Conservation (phyloP, 495 filamentous ascomycete genomes). For the Penicillium turbatum region DNA sequence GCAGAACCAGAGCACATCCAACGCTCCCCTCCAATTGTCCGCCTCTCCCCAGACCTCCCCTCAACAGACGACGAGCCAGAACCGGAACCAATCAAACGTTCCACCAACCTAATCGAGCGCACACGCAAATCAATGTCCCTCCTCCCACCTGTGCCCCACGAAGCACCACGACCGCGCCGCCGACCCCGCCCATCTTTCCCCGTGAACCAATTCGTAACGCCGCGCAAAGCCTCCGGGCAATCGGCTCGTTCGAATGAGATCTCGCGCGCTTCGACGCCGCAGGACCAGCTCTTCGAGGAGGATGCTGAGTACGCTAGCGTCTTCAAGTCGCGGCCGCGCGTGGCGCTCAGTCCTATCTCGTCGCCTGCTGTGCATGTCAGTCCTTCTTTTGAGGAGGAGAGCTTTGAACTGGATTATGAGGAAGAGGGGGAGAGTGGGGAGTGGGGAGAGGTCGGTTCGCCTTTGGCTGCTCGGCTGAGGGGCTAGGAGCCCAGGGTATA, state of each 20-base stretch:
- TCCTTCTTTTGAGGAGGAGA: conserved; percentile 22
- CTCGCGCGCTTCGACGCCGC: conserved; percentile 47
- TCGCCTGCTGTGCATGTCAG: conserved; percentile 51
- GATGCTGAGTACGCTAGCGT: conserved; percentile 77
- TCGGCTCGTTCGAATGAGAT: conserved; percentile 5
- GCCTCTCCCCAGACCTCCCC: conserved; percentile 15
- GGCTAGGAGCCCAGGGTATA: neutral
- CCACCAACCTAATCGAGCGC: conserved; percentile 57
- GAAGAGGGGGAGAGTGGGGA: conserved; percentile 12
- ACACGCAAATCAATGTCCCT: conserved; percentile 79
- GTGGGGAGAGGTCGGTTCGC: conserved; percentile 21
- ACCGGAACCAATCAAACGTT: conserved; percentile 26
- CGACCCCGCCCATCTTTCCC: conserved; percentile 52
- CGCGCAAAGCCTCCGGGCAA: conserved; percentile 32
- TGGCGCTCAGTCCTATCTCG: conserved; percentile 68
- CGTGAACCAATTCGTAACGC: conserved; percentile 59
- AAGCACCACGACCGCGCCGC: conserved; percentile 26
- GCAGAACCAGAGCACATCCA: conserved; percentile 3
- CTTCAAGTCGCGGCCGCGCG: conserved; percentile 77
- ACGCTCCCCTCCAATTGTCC: conserved; percentile 15
- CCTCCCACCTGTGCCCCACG: conserved; percentile 34
- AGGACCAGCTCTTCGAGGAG: conserved; percentile 58
- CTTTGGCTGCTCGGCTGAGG: conserved; percentile 13
- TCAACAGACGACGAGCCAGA: conserved; percentile 12
- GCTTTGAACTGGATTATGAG: conserved; percentile 30